Conservation (phyloP, 441 rosid genomes). For the Biscutella laevigata region DNA sequence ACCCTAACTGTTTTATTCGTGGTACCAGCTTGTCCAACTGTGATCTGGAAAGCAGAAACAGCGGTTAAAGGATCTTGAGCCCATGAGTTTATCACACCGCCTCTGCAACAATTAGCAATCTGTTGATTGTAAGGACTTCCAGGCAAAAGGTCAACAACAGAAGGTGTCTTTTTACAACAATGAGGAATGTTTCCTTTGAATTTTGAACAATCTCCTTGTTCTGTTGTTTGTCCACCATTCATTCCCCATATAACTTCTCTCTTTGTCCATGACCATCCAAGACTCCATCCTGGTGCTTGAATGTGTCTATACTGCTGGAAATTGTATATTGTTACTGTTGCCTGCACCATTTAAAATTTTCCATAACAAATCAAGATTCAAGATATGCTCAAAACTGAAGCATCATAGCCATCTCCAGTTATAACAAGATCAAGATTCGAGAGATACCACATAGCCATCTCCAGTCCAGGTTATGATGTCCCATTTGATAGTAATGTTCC, state of each 20-base stretch:
- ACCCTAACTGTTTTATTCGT: constrained; percentile 52
- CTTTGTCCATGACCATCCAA: constrained; percentile 59
- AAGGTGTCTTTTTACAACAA: constrained; percentile 46
- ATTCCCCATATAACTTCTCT: constrained; percentile 65
- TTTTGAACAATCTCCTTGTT: constrained; percentile 74
- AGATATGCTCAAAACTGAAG: not conserved
- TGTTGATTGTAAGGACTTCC: constrained; percentile 66
- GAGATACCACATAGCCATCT: constrained; percentile 71
- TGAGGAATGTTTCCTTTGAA: constrained; percentile 58
- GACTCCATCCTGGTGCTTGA: constrained; percentile 53
- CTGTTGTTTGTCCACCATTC: constrained; percentile 59
- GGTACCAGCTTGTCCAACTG: constrained; percentile 55
- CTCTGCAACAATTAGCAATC: constrained; percentile 54
- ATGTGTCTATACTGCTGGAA: constrained; percentile 54
- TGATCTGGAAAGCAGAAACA: constrained; percentile 49
- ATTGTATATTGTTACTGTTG: constrained; percentile 44
- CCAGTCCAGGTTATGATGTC: constrained; percentile 71
- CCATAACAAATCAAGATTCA: constrained; percentile 6
- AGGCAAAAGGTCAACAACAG: constrained; percentile 51
- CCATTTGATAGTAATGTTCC: constrained; percentile 90
- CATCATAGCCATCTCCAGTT: too few species aligned
- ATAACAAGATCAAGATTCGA: too few species aligned
- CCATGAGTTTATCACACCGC: constrained; percentile 50
- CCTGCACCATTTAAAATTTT: too few species aligned
- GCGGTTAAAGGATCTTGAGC: constrained; percentile 53